Conservation (phyloP, 2,329 filamentous ascomycete species). For the Colletotrichum sp. region DNA sequence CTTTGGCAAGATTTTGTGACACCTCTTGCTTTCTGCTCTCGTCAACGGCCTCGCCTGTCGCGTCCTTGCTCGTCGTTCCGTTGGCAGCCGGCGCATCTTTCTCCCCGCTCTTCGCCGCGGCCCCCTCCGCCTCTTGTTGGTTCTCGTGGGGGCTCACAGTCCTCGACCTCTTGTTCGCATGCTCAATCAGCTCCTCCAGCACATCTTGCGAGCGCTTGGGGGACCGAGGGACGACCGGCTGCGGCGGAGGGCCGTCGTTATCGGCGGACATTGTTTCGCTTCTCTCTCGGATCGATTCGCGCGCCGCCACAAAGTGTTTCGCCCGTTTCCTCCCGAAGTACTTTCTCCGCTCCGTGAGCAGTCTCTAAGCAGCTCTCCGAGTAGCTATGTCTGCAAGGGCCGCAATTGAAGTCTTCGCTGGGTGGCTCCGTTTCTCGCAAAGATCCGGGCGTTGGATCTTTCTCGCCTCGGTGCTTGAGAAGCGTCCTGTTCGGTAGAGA, state of each 20-base stretch:
- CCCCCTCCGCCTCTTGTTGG: background rate
- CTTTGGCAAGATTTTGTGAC: background rate
- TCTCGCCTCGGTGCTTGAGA: background rate
- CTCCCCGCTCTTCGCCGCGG: background rate
- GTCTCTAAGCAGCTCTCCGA: background rate
- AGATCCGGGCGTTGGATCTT: background rate
- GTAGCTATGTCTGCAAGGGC: background rate
- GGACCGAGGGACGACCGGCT: background rate
- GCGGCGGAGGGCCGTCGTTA: background rate
- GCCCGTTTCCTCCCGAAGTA: background rate
- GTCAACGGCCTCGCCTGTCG: background rate
- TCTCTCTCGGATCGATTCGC: background rate
- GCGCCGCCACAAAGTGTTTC: background rate
- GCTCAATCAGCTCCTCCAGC: background rate
- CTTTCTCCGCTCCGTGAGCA: background rate
- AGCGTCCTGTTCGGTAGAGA: background rate
- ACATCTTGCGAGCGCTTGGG: constrained; percentile 7
- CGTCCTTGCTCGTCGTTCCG: background rate
- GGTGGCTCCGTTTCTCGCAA: background rate
- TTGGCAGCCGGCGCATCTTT: background rate
- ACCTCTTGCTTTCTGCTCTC: background rate
- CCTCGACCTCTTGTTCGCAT: constrained; percentile 2
- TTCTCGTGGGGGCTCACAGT: background rate
- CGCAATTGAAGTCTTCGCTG: background rate
- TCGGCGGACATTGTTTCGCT: background rate